A percentile compares a stretch with the other conserved stretches of the same genome.
Conservation (phyloP, 1,284 basidiomycete genomes). For the Fomes fomentarius region DNA sequence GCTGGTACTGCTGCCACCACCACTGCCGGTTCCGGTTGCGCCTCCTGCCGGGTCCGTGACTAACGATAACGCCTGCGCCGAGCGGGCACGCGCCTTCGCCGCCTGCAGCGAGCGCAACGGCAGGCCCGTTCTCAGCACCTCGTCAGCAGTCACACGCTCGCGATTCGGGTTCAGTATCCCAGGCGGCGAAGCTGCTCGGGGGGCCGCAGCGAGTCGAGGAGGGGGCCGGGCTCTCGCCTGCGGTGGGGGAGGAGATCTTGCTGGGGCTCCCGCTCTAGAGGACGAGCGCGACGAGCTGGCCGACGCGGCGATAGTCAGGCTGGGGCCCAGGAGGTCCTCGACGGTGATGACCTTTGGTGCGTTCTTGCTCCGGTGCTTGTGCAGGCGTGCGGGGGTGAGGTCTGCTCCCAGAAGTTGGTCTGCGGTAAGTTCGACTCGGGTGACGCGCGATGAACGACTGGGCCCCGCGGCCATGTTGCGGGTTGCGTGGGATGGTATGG, state of each 20-base stretch:
- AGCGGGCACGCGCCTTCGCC: conserved; percentile 18
- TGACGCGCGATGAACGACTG: conserved; percentile 18
- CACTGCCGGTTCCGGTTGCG: conserved; percentile 1
- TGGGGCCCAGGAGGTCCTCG: conserved; percentile 22
- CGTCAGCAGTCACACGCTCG: conserved; percentile 19
- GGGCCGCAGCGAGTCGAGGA: too few species aligned
- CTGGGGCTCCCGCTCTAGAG: too few species aligned
- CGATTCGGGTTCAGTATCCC: too few species aligned
- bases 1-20: neutral
- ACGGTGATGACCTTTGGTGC: conserved; percentile 15
- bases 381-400: conserved; percentile 13
- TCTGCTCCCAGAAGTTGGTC: conserved; percentile 24
- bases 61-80: conserved; percentile 11
- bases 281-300: too few species aligned
- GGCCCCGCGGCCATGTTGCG: conserved; percentile 11
- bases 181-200: too few species aligned
- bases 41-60: conserved; percentile 11
- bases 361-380: conserved; percentile 11
- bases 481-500: conserved; percentile 1
- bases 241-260: too few species aligned
- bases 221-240: too few species aligned
- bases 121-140: conserved; percentile 22
- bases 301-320: conserved; percentile 15
- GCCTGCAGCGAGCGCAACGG: conserved; percentile 23
- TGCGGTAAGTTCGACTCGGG: conserved; percentile 21